Evolutionary conservation across 2,329 filamentous ascomycete genomes (phyloP), one percentile per base, ranked within the genome.

Genomic region (Cladosporium sp.): DNA sequence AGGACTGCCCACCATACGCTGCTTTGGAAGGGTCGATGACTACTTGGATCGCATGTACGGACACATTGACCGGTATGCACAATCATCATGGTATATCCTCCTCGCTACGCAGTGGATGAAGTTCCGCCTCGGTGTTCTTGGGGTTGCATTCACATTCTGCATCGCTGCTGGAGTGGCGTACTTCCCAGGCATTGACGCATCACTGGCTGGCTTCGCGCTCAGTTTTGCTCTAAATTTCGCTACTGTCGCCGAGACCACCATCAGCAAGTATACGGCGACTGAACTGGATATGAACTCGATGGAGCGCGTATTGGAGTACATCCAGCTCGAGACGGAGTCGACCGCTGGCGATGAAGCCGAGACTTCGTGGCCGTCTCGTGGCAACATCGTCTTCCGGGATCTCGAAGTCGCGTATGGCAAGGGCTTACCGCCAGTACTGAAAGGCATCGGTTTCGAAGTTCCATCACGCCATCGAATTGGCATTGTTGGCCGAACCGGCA

Each of bases 151-250:
- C 85, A 86, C 58, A 84, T 87, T 72, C 78, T 88, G 14, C 85
- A 88, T 72, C 86, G 85, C 72, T 16, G 93, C 97, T 76, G 82
- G 93, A 56, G 86, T 94, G 25, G 93, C 93, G 69, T 92, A 95
- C 70, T 75, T 96, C 63, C 92, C 97, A 0, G 87, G 93, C 68
- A 90, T 92, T 46, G 93, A 92, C 21, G 93, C 93, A 32, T 93
- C 93, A 68, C 90, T 92, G 36, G 93, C 92, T 21, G 93, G 93
- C 80, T 85, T 97, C 67, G 95, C 93, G 5, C 81, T 97, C 70
- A 96, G 91, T 64, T 97, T 97, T 73, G 93, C 93, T 11, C 91
- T 97, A 71, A 92, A 91, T 2, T 97, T 97, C 73, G 94, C 92
- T 0, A 93, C 97, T 76, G 96, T 46, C 7, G 39, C 39, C 39